These are phyloP conservation scores for Cubamyces lactineus DNA, from an alignment of 768 basidiomycete species.

Conservation along the genomic window DNA sequence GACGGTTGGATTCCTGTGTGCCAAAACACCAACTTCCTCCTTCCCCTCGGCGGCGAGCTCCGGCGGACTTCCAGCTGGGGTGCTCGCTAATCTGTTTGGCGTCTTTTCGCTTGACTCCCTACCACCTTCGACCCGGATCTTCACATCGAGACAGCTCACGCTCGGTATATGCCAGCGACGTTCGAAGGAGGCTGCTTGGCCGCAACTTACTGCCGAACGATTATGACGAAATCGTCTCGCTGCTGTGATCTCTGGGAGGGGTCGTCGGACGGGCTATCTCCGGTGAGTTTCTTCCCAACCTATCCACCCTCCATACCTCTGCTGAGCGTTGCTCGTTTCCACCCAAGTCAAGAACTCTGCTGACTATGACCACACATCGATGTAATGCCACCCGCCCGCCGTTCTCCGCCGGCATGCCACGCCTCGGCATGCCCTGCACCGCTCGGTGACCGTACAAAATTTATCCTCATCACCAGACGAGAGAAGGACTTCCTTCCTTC, in stretches of 20 bases:
- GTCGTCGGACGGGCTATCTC: slow-evolving; percentile 6
- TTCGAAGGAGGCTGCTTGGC: not conserved
- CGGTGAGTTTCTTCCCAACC: slow-evolving; percentile 5
- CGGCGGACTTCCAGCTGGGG: slow-evolving; percentile 2
- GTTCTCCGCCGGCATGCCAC: slow-evolving; percentile 13
- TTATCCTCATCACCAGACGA: slow-evolving; percentile 13
- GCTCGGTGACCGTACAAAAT: not conserved
- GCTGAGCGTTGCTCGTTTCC: slow-evolving; percentile 2
- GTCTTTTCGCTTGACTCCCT: slow-evolving; percentile 12
- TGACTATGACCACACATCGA: not conserved
- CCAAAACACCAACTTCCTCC: not conserved
- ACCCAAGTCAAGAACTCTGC: slow-evolving; percentile 1
- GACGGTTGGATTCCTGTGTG: slow-evolving; percentile 4
- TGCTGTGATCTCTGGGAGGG: slow-evolving; percentile 5
- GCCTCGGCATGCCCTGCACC: not conserved
- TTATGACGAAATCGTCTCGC: not conserved
- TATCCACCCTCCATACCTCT: not conserved
- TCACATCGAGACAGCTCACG: slow-evolving; percentile 2
- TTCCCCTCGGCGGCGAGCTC: slow-evolving; percentile 13
- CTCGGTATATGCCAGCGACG: not conserved
- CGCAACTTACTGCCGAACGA: slow-evolving; percentile 17
- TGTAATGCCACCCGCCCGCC: slow-evolving; percentile 2
- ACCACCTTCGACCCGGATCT: slow-evolving; percentile 9
- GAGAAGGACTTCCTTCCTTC: slow-evolving; percentile 7
- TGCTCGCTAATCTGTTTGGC: slow-evolving; percentile 10